phyloP scores from a whole-genome alignment of 345 rosid genomes.

The Draba incana region DNA sequence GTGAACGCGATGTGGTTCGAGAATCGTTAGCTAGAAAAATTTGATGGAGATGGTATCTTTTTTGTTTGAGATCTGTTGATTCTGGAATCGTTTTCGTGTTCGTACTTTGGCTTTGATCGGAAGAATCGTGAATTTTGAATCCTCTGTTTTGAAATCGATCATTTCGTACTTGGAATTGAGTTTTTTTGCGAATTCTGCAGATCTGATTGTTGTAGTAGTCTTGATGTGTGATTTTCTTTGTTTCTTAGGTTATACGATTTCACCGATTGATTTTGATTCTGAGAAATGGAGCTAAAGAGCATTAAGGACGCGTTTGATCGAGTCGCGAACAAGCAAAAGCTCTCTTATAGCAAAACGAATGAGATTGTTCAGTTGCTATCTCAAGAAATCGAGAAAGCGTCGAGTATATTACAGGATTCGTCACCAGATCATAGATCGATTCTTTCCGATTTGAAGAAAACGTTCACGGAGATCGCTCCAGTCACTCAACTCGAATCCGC shows the following conservation, averaged over 20 bases:
- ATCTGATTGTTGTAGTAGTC: too few relatives aligned
- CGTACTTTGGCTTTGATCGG: too few relatives aligned
- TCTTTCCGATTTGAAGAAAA: conserved; percentile 52
- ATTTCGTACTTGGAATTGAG: not conserved
- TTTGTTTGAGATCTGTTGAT: conserved; percentile 22
- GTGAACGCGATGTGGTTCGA: not conserved
- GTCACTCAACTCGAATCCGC: conserved; percentile 53
- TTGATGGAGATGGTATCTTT: not conserved
- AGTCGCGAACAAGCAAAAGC: conserved; percentile 71
- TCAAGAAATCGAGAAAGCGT: conserved; percentile 59
- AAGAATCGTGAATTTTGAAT: too few relatives aligned
- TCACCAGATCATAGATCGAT: conserved; percentile 40
- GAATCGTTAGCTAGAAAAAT: not conserved
- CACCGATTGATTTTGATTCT: not conserved
- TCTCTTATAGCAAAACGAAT: conserved; percentile 56
- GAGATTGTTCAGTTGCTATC: conserved; percentile 56
- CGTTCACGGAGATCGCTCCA: conserved; percentile 51
- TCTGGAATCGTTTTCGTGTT: not conserved
- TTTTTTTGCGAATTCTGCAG: not conserved
- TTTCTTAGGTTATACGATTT: conserved; percentile 12
- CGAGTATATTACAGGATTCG: conserved; percentile 38
- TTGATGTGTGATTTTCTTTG: not conserved
- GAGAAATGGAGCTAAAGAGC: conserved; percentile 70
- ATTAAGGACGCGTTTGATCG: conserved; percentile 81
- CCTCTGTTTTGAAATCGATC: not conserved